Conservation (phyloP, 805 yeast genomes). For the Lachancea sp. region DNA sequence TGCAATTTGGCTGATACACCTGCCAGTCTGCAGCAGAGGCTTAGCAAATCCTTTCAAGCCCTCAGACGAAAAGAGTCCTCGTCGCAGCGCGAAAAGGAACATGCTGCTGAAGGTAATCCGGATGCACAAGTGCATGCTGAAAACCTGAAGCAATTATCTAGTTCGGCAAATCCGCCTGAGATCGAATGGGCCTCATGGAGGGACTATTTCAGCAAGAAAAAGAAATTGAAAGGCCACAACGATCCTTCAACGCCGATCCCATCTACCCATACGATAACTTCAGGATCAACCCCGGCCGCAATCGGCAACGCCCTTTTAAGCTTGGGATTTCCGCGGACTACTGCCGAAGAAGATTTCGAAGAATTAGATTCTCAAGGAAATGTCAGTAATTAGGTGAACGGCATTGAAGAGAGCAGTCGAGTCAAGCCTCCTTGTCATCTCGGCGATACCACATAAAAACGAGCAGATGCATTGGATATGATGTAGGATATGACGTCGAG, state of each 20-base stretch:
- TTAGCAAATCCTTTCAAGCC: conserved; percentile 13
- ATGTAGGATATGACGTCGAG: background rate
- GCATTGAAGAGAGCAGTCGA: background rate
- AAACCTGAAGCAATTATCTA: background rate
- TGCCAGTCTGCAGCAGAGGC: conserved; percentile 26
- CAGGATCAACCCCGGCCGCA: conserved; percentile 11
- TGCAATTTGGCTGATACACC: conserved; percentile 27
- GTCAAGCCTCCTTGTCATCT: no score
- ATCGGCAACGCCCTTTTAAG: conserved; percentile 23
- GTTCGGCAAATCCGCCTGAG: background rate
- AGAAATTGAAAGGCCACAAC: conserved; percentile 9
- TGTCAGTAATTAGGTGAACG: background rate
- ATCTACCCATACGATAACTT: conserved; percentile 1
- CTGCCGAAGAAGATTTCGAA: conserved; percentile 5
- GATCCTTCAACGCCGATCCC: background rate
- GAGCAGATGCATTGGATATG: background rate
- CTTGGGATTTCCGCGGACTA: conserved; percentile 17
- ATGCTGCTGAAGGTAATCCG: background rate
- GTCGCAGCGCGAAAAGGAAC: background rate
- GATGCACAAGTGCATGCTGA: background rate
- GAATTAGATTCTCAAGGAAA: background rate
- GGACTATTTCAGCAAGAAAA: conserved; percentile 24
- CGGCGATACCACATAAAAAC: no score
- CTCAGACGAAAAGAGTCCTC: conserved; percentile 19
- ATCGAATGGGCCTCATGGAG: conserved; percentile 23